Evolutionary conservation across 805 yeast genomes (phyloP).

Genomic region (Myxozyma melibiosi): DNA sequence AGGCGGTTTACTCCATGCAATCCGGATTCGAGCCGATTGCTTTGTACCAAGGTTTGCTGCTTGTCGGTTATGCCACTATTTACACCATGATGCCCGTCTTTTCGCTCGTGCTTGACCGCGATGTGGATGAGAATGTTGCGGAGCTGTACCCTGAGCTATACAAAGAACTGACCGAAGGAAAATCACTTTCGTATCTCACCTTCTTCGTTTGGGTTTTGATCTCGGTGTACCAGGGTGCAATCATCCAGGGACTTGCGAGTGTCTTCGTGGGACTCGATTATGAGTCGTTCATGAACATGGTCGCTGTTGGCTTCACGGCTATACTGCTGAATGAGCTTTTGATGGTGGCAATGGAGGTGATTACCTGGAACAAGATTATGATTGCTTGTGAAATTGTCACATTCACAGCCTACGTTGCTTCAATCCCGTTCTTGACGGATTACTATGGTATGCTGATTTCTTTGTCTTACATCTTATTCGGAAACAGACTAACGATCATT

Average conservation of each 20-base stretch:
- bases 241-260: conserved; percentile 84
- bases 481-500: background rate
- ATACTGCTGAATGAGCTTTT: conserved; percentile 80
- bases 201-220: conserved; percentile 90
- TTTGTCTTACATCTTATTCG: background rate
- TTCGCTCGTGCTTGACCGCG: conserved; percentile 86
- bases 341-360: conserved; percentile 91
- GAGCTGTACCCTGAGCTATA: conserved; percentile 92
- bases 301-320: conserved; percentile 81
- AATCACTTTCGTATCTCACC: conserved; percentile 79
- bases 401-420: conserved; percentile 62
- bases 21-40: conserved; percentile 93
- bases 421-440: conserved; percentile 84
- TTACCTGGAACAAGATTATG: conserved; percentile 84
- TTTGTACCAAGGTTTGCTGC: conserved; percentile 90
- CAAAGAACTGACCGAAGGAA: conserved; percentile 86
- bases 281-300: conserved; percentile 67
- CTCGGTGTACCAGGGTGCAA: conserved; percentile 82
- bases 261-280: conserved; percentile 63
- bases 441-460: conserved; percentile 60
- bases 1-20: conserved; percentile 85
- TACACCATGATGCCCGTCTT: conserved; percentile 99
- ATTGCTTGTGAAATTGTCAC: conserved; percentile 71
- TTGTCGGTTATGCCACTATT: conserved; percentile 97
- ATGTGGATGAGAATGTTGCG: conserved; percentile 86